These are phyloP conservation scores for Penicillium sp. DNA, from an alignment of 2,329 filamentous ascomycete species.

Conservation along the genomic window DNA sequence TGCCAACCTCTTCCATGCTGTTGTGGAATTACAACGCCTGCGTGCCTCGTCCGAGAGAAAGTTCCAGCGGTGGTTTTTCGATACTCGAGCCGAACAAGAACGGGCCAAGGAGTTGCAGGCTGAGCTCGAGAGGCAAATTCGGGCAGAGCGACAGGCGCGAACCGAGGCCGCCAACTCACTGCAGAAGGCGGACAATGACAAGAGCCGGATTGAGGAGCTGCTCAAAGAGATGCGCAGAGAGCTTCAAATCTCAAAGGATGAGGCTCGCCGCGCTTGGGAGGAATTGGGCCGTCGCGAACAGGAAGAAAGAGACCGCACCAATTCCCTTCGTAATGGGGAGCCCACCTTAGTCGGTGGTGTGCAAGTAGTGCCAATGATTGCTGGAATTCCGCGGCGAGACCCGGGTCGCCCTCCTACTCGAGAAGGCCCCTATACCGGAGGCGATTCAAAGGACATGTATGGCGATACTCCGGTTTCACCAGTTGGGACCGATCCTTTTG, in stretches of 20 bases:
- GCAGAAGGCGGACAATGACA: slow-evolving; percentile 71
- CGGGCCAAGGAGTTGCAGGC: slow-evolving; percentile 80
- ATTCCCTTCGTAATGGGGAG: slow-evolving; percentile 83
- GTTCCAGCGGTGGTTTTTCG: slow-evolving; percentile 98
- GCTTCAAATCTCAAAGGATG: slow-evolving; percentile 91
- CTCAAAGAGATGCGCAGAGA: slow-evolving; percentile 92
- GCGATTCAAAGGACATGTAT: slow-evolving; percentile 51
- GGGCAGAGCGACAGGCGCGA: slow-evolving; percentile 72
- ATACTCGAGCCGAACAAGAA: slow-evolving; percentile 87
- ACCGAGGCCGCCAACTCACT: slow-evolving; percentile 70
- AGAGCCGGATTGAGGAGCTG: slow-evolving; percentile 72
- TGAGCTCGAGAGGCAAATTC: slow-evolving; percentile 76
- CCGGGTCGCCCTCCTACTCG: slow-evolving; percentile 52
- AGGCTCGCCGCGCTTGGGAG: slow-evolving; percentile 95
- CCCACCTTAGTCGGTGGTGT: slow-evolving; percentile 91
- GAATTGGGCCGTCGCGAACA: slow-evolving; percentile 92
- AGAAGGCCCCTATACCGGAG: slow-evolving; percentile 50
- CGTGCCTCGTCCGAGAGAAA: slow-evolving; percentile 95
- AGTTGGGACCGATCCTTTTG: slow-evolving; percentile 67
- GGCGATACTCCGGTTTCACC: slow-evolving; percentile 56
- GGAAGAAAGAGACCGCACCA: slow-evolving; percentile 85
- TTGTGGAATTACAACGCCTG: slow-evolving; percentile 91
- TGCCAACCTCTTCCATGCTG: slow-evolving; percentile 95
- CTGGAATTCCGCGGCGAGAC: slow-evolving; percentile 64
- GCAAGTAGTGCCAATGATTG: slow-evolving; percentile 91